Evolutionary conservation across 177 flowering plant genomes (phyloP), one percentile per base, ranked within the genome.

Genomic region (Vitis hybrid): DNA sequence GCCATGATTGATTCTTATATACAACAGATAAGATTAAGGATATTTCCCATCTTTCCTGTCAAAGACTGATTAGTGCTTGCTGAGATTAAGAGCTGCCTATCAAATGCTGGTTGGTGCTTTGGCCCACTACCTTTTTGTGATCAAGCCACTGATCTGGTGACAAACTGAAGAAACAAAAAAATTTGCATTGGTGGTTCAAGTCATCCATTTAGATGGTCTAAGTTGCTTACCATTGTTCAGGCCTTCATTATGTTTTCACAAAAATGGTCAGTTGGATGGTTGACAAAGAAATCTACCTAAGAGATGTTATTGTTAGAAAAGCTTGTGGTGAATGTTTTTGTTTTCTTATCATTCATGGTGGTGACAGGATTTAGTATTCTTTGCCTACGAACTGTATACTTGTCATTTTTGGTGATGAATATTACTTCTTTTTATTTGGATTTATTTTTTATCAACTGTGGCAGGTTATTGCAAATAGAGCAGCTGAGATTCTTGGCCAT

Each of bases 391-490:
- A n/a, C 19, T 33, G 7, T 38, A 15, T 15, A 14, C 44, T 11
- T 50, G 15, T 11, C 31, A 13, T 65, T 50, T 15, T 68, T 68
- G 1, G 1, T 56, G 8, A 4, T 49, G 1, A 9, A n/a, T 64
- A 44, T 3, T 44, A 13, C 9, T 38, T 55, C 31, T 11, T 24
- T 69, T 63, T 14, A 62, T 57, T 65, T 31, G 11, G 2, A 20
- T 47, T 22, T 44, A 38, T 61, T 12, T 55, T 31, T 52, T 38
- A 11, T 66, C 14, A 18, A 31, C 17, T 63, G 8, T 66, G 68
- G 11, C 76, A 96, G 99, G 99, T 96, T 67, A 96, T 96, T 84
- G 99, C 99, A 67, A 96, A 96, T 72, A 87, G 98, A 81, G 99
- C 98, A 38, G 87, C 98, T 79, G 98, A 96, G 82, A 94, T 96